Evolutionary conservation across 495 filamentous ascomycete genomes (phyloP).

Genomic region (Glarea lozoyensis): DNA sequence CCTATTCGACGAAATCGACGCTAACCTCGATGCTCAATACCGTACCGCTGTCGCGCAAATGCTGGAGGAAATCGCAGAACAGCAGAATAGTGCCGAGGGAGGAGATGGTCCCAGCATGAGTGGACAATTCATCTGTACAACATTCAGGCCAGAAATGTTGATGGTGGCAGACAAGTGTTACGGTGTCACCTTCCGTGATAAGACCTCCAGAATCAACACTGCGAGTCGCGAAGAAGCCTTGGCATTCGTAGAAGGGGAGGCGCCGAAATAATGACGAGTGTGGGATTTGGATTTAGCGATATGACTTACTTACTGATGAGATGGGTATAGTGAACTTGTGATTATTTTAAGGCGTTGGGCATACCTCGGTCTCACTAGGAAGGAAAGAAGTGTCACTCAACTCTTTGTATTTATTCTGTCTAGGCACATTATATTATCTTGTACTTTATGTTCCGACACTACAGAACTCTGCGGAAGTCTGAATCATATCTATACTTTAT

Average conservation of each 20-base stretch:
- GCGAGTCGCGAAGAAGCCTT: constrained; percentile 81
- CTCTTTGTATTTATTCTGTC: too few relatives aligned
- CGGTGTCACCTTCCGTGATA: constrained; percentile 87
- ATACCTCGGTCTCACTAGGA: too few relatives aligned
- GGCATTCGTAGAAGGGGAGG: constrained; percentile 77
- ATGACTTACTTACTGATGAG: neutral
- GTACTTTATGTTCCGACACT: too few relatives aligned
- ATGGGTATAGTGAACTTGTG: neutral
- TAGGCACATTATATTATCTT: too few relatives aligned
- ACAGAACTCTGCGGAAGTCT: too few relatives aligned
- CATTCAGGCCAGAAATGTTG: constrained; percentile 95
- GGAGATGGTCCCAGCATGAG: constrained; percentile 26
- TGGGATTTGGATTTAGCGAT: neutral
- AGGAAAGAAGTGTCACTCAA: too few relatives aligned
- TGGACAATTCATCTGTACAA: constrained; percentile 76
- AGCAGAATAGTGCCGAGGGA: constrained; percentile 34
- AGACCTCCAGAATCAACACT: constrained; percentile 86
- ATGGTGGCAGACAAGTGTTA: constrained; percentile 96
- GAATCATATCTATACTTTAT: too few relatives aligned
- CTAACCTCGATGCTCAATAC: constrained; percentile 96
- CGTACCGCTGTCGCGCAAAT: constrained; percentile 87
- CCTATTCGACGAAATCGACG: constrained; percentile 98
- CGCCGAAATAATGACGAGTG: constrained; percentile 7
- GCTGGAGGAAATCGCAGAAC: constrained; percentile 63
- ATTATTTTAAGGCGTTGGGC: too few relatives aligned